Percentiles rank a stretch among this genome's conserved stretches.
phyloP scores from a whole-genome alignment of 2,329 filamentous ascomycete species.

The Scleromitrula shiraiana region DNA sequence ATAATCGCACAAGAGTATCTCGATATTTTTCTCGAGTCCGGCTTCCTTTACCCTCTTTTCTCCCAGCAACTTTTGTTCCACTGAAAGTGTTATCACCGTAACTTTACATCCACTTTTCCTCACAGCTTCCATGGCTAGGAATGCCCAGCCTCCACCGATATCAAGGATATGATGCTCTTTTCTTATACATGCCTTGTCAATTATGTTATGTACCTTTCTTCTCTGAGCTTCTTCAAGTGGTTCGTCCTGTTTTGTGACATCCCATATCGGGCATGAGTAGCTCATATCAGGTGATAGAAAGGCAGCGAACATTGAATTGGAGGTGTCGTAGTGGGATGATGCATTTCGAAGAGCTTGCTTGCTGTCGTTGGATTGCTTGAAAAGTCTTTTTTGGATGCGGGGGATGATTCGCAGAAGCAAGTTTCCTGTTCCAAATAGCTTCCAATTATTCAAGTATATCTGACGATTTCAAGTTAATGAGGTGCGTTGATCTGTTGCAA shows the following conservation, averaged over 20 bases:
- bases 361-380: constrained; percentile 42
- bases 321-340: constrained; percentile 64
- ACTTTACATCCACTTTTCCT: constrained; percentile 56
- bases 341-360: constrained; percentile 53
- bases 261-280: constrained; percentile 61
- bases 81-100: constrained; percentile 57
- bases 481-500: too few relatives aligned
- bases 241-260: constrained; percentile 32
- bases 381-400: not conserved
- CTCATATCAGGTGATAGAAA: constrained; percentile 66
- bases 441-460: constrained; percentile 4
- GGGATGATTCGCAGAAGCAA: not conserved
- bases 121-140: constrained; percentile 60
- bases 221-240: constrained; percentile 55
- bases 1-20: constrained; percentile 59
- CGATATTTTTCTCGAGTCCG: constrained; percentile 49
- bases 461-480: too few relatives aligned
- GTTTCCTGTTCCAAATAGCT: not conserved
- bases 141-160: constrained; percentile 66
- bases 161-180: constrained; percentile 58
- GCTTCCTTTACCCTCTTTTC: constrained; percentile 52
- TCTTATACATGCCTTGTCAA: constrained; percentile 53
- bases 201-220: constrained; percentile 55
- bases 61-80: constrained; percentile 57
- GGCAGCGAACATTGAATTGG: constrained; percentile 63